Conservation (phyloP, 345 rosid species). For the Microcos paniculata region DNA sequence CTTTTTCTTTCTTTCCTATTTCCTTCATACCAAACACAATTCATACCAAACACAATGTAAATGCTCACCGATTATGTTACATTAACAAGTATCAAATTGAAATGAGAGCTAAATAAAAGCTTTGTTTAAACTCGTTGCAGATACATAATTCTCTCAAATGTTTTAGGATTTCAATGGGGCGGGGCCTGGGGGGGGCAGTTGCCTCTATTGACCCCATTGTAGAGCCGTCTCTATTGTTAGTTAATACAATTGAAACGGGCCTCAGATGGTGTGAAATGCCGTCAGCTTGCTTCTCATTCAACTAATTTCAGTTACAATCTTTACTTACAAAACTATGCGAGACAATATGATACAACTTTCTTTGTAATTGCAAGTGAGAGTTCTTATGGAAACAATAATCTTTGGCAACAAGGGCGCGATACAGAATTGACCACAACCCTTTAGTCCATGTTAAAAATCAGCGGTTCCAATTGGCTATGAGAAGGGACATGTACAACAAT, state of each 20-base stretch:
- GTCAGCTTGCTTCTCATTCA: slow-evolving; percentile 34
- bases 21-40: no score
- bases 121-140: no score
- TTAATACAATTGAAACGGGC: slow-evolving; percentile 69
- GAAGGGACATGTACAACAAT: slow-evolving; percentile 39
- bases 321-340: slow-evolving; percentile 48
- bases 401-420: neutral
- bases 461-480: slow-evolving; percentile 25
- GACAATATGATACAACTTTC: slow-evolving; percentile 34
- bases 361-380: slow-evolving; percentile 5
- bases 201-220: no score
- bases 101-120: no score
- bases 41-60: no score
- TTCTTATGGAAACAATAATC: slow-evolving; percentile 15
- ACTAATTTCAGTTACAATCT: slow-evolving; percentile 36
- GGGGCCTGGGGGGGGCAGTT: no score
- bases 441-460: slow-evolving; percentile 21
- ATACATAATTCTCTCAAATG: no score
- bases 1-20: no score
- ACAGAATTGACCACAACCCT: slow-evolving; percentile 16
- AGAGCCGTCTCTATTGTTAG: slow-evolving; percentile 36
- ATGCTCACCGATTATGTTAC: no score
- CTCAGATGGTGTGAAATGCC: neutral
- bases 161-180: no score
- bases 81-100: no score